phyloP scores from a whole-genome alignment of 2,329 filamentous ascomycete genomes.

The Nemania diffusa region DNA sequence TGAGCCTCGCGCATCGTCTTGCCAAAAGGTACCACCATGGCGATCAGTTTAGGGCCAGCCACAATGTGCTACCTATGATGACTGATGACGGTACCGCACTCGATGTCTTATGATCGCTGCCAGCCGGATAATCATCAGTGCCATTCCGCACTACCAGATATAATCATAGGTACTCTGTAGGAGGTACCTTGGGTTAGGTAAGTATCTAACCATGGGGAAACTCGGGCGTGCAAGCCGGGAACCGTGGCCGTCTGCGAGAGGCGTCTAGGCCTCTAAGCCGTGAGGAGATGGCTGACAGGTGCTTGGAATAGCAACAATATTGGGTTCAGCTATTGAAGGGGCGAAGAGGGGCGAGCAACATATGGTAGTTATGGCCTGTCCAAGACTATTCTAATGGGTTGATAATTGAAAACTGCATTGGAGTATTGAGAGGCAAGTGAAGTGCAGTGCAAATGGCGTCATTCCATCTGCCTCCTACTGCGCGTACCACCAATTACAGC shows the following conservation, averaged over 20 bases:
- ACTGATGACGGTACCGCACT: slow-evolving; percentile 1
- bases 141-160: not conserved
- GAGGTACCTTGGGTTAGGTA: slow-evolving; percentile 8
- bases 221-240: slow-evolving; percentile 4
- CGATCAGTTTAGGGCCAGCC: slow-evolving; percentile 12
- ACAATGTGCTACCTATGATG: too few species aligned
- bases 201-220: not conserved
- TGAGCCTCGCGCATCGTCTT: slow-evolving; percentile 47
- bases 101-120: not conserved
- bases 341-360: slow-evolving; percentile 8
- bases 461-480: slow-evolving; percentile 1
- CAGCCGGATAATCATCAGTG: slow-evolving; percentile 17
- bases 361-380: not conserved
- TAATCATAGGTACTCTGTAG: too few species aligned
- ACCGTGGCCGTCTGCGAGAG: slow-evolving; percentile 6
- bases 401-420: slow-evolving; percentile 5
- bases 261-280: not conserved
- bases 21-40: slow-evolving; percentile 40
- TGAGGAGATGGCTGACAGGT: not conserved
- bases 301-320: not conserved
- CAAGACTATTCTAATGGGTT: not conserved
- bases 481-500: not conserved
- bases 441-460: slow-evolving; percentile 20
- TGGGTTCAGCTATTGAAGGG: slow-evolving; percentile 1
- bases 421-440: slow-evolving; percentile 1